These are phyloP conservation scores for Prunus mira DNA, from an alignment of 306 rosid species.

Conservation along the genomic window DNA sequence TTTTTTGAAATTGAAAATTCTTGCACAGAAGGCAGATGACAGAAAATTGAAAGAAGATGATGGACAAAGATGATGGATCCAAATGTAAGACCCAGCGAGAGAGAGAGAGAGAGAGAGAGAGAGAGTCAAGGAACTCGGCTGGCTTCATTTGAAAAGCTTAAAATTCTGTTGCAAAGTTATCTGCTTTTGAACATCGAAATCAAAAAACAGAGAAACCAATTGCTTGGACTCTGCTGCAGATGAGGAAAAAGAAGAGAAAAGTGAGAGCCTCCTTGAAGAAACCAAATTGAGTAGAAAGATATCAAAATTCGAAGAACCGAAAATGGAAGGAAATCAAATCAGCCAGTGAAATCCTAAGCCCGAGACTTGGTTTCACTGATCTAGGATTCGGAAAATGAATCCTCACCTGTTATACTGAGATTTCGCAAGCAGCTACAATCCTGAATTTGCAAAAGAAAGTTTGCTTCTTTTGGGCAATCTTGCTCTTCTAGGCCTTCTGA, in stretches of 20 bases:
- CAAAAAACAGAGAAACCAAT: neutral
- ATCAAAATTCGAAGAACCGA: conserved; percentile 17
- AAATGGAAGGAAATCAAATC: conserved; percentile 5
- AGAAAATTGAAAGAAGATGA: neutral
- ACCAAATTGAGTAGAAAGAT: conserved; percentile 7
- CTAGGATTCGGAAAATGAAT: conserved; percentile 22
- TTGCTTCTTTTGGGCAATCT: conserved; percentile 16
- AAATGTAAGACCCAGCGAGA: neutral
- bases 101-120: conserved; percentile 8
- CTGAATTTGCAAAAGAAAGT: conserved; percentile 4
- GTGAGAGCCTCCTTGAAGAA: conserved; percentile 16
- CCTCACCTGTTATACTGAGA: conserved; percentile 54
- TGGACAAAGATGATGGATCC: neutral
- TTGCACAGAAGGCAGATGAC: neutral
- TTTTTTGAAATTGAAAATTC: conserved; percentile 3
- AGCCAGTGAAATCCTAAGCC: conserved; percentile 14
- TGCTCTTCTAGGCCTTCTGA: conserved; percentile 12
- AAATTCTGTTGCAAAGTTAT: conserved; percentile 9
- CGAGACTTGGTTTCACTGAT: conserved; percentile 28
- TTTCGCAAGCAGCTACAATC: conserved; percentile 21
- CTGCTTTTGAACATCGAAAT: conserved; percentile 8
- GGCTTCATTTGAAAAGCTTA: conserved; percentile 16
- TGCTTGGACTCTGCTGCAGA: conserved; percentile 24
- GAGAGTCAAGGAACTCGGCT: conserved; percentile 10
- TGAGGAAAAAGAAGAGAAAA: conserved; percentile 8